phyloP scores from a whole-genome alignment of 208 protist genomes.

The Trypanosomatidae sp. region DNA sequence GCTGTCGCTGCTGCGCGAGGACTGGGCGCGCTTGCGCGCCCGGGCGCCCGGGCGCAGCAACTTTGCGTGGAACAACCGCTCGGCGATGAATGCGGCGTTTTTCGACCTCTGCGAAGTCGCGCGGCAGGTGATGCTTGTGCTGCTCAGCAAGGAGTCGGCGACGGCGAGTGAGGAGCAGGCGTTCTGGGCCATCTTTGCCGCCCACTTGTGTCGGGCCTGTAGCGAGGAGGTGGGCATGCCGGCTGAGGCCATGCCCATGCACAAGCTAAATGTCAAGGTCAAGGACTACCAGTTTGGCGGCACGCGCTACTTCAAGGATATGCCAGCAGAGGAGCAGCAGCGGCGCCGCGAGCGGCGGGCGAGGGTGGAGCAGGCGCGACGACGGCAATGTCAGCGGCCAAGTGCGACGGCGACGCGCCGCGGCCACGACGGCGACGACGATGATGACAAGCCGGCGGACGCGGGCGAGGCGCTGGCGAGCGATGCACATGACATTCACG shows the following conservation, averaged over 20 bases:
- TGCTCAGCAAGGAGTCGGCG: constrained; percentile 38
- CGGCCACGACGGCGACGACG: too few relatives aligned
- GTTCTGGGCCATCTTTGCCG: constrained; percentile 68
- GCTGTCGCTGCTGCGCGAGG: constrained; percentile 37
- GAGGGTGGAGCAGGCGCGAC: constrained; percentile 59
- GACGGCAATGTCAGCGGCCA: too few relatives aligned
- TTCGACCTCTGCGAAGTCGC: constrained; percentile 83
- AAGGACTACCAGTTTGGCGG: constrained; percentile 87
- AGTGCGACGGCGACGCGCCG: not conserved
- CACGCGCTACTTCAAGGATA: constrained; percentile 85
- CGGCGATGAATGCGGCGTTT: constrained; percentile 75
- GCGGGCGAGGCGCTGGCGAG: constrained; percentile 1
- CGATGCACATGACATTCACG: not conserved
- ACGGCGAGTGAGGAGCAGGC: constrained; percentile 27
- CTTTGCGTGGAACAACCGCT: constrained; percentile 78
- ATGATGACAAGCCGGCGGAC: too few relatives aligned
- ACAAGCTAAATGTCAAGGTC: constrained; percentile 84
- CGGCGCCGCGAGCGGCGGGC: constrained; percentile 28
- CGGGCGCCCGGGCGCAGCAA: constrained; percentile 29
- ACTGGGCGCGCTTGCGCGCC: constrained; percentile 27
- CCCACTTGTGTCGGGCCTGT: constrained; percentile 35
- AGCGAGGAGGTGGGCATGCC: constrained; percentile 48
- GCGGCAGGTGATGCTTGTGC: constrained; percentile 52
- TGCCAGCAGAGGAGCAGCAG: constrained; percentile 58
- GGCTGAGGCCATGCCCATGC: constrained; percentile 44